These are phyloP conservation scores for Tylopilus orsonianus DNA, from an alignment of 1,284 basidiomycete genomes.

Conservation along the genomic window DNA sequence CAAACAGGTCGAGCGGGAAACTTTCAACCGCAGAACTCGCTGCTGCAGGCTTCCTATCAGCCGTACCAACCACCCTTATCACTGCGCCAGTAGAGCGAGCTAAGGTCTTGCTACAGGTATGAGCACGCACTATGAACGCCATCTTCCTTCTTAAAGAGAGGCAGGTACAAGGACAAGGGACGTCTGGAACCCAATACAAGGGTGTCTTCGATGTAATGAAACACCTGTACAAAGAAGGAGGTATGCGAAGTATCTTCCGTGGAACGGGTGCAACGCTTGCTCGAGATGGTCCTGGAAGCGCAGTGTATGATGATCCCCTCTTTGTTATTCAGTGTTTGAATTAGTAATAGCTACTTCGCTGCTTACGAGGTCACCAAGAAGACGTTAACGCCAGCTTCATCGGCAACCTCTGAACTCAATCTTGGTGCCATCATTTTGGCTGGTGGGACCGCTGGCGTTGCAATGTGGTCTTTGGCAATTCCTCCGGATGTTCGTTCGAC, in stretches of 20 bases:
- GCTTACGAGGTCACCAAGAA: slow-evolving; percentile 96
- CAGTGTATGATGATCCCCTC: slow-evolving; percentile 63
- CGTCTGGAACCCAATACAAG: slow-evolving; percentile 74
- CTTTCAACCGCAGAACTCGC: slow-evolving; percentile 87
- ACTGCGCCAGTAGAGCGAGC: slow-evolving; percentile 97
- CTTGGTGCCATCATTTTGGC: slow-evolving; percentile 88
- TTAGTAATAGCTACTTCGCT: slow-evolving; percentile 80
- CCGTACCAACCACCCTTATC: slow-evolving; percentile 88
- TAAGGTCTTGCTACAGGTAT: slow-evolving; percentile 91
- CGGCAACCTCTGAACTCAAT: slow-evolving; percentile 80
- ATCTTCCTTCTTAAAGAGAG: neutral
- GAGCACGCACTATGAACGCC: slow-evolving; percentile 17
- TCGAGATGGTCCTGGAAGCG: slow-evolving; percentile 95
- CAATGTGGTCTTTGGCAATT: slow-evolving; percentile 97
- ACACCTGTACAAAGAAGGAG: slow-evolving; percentile 94
- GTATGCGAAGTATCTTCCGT: slow-evolving; percentile 89
- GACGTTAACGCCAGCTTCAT: slow-evolving; percentile 73
- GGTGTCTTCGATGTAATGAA: slow-evolving; percentile 91
- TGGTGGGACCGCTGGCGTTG: slow-evolving; percentile 93
- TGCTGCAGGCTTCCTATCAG: slow-evolving; percentile 91
- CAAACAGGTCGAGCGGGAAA: slow-evolving; percentile 61
- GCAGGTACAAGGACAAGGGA: slow-evolving; percentile 87
- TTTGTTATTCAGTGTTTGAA: neutral
- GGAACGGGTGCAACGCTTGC: slow-evolving; percentile 92
- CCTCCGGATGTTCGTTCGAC: slow-evolving; percentile 80